phyloP scores from a whole-genome alignment of 495 filamentous ascomycete genomes.

The Trichoderma parareesei region DNA sequence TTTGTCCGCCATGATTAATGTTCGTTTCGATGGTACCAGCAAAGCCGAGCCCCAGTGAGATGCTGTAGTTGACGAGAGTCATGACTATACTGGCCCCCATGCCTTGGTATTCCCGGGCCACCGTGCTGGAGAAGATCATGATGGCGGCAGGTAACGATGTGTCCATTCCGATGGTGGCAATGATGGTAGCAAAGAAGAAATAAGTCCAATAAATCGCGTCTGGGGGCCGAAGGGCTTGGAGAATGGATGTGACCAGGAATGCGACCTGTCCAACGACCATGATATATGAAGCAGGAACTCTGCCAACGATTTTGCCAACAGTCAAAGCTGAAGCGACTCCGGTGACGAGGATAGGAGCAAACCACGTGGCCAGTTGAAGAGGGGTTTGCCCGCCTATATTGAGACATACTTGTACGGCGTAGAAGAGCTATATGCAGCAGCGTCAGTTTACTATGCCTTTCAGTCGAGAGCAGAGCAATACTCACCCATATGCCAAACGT shows the following conservation, averaged over 20 bases:
- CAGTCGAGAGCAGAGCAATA: background rate
- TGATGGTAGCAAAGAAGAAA: conserved; percentile 36
- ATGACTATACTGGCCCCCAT: conserved; percentile 35
- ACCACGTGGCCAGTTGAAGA: conserved; percentile 38
- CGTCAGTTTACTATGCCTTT: background rate
- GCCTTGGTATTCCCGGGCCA: conserved; percentile 35
- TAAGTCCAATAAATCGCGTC: conserved; percentile 36
- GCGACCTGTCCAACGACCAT: conserved; percentile 43
- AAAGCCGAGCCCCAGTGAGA: conserved; percentile 38
- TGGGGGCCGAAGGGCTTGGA: conserved; percentile 40
- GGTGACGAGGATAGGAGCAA: conserved; percentile 35
- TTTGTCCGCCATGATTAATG: background rate
- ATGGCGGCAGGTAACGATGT: conserved; percentile 32
- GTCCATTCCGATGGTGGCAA: conserved; percentile 49
- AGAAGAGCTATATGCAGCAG: conserved; percentile 30
- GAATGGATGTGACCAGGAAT: conserved; percentile 37
- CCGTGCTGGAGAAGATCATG: conserved; percentile 33
- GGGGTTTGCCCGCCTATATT: conserved; percentile 35
- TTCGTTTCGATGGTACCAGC: conserved; percentile 26
- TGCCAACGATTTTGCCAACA: conserved; percentile 38
- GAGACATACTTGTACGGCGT: conserved; percentile 46
- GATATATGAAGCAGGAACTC: conserved; percentile 35
- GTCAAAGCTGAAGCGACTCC: conserved; percentile 43
- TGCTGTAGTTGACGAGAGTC: conserved; percentile 40
- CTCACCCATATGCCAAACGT: conserved; percentile 48